Evolutionary conservation across 371 early-diverging fungal genomes (phyloP), one percentile per base, ranked within the genome.

Genomic region (Mucor irregularis): DNA sequence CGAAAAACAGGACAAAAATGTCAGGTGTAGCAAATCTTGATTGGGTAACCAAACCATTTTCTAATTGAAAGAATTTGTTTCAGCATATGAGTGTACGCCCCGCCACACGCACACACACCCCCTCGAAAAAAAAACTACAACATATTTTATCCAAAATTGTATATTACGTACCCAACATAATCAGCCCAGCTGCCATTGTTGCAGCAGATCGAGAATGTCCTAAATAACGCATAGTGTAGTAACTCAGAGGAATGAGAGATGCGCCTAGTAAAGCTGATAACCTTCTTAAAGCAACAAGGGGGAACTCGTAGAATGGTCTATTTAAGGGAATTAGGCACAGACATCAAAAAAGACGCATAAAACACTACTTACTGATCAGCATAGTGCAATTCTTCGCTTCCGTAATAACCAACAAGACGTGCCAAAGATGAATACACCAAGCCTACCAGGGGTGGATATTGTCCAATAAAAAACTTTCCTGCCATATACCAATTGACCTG

Each of bases 381-480:
- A 56, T 88, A 85, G 47, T 86, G 84, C 53, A 97, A 90, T 35
- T 85, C 78, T 62, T 92, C 93, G 30, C 76, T 78, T 10, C 95
- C 95, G 66, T 91, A 81, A 65, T 93, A 94, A 0, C 96, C 95
- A 29, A 78, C 77, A 8, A 90, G 30, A 55, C 71, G 68, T 2
- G 93, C 93, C 1, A 82, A 62, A 14, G 77, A 64, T 3, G 98
- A 89, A 35, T 94, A 86, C 40, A 99, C 61, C 72, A 99, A 62
- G 59, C 96, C 94, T 24, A 94, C 95, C 24, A 99, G 26, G 11
- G 78, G 78, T 31, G 74, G 78, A n/a, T 48, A 61, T 30, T 57
- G 47, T 8, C 71, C 72, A 37, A 77, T 67, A 54, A 72, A 77
- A 35, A 71, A 77, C 22, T 77, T 64, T n/a, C 68, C 56, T 16